Evolutionary conservation across 495 filamentous ascomycete species (phyloP), one percentile per base, ranked within the genome.

Genomic region (Viridothelium virens): DNA sequence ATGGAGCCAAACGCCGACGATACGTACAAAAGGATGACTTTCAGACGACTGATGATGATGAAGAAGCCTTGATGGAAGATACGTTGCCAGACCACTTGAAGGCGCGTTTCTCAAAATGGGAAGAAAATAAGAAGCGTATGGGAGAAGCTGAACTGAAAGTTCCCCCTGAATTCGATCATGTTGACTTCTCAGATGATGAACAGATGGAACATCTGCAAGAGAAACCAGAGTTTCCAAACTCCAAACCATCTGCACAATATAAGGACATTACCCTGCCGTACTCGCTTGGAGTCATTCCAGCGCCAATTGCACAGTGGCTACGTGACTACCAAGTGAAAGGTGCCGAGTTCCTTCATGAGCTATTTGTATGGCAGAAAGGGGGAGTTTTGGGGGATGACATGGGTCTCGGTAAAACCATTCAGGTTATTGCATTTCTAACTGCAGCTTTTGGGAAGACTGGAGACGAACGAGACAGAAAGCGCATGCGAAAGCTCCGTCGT

Each of bases 321-420:
- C 86, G 94, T 38, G 88, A 90, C 66, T 98, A 98, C 73, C 94
- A 98, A 75, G 81, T 97, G 2, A 82, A 90, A 41, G 94, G 94
- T 34, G 91, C 86, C 9, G 85, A 83, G 18, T 97, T 97, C 73
- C 78, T 98, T 6, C 95, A 98, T 74, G 84, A 91, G 67, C 78
- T 88, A 38, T 98, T 98, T 71, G 89, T 97, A 18, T 94, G 91
- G 71, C 95, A 97, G 67, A 90, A 87, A 66, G 94, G 95, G 3
- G 92, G 90, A 3, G 89, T 98, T 33, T 81, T 98, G 2, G 87
- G 95, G 1, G 94, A 98, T 75, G 94, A 98, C 72, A 98, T 98
- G 94, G 94, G 94, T 39, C 77, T 98, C 38, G 94, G 94, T 0
- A 98, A 98, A 75, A 98, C 94, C 0, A 90, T 98, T 14, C 94